Base-by-base conservation (phyloP, 805 yeast species). In the Saccharomycopsis lassenensis region DNA sequence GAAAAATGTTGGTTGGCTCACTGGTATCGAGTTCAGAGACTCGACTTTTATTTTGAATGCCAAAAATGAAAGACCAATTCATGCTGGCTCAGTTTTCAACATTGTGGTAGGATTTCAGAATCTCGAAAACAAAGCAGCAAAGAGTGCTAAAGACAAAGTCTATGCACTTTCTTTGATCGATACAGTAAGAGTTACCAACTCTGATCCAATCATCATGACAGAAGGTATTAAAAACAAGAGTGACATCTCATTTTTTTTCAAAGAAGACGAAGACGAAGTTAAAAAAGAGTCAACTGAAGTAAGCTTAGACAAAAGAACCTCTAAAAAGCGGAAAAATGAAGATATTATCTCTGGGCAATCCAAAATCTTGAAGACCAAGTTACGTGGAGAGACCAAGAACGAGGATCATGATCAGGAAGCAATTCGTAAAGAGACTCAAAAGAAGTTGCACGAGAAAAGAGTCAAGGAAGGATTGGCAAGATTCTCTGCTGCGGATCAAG, bases 11-110 rank as follows among this genome's bases (percentile, higher is more conserved):
- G 97, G 97, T 36, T 83, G 91, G 71, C 64, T 83, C 39, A 77
- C 83, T 39, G 97, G 97, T 41, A 69, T 89, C 43, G 95, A 85
- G 51, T 84, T 83, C 52, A 71, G 94, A 57, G 95, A 86, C 55
- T 67, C 87, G 1, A 62, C 77, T 2, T 73, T 82, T 45, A 65
- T 85, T 12, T 61, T 89, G 36, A 82, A 80, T 51, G 66, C 71
- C 18, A 86, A 82, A 50, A 80, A 74, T 54, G 81, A 77, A 26
- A 66, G 89, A 46, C 59, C 55, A 16, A 60, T 89, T 34, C 67
- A 67, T 40, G 79, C 76, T 41, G 89, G 87, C 28, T 77, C 84
- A 48, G 75, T 84, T 15, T 68, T 85, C 36, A 74, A 83, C 29
- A 58, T 89, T 40, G 74, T 83, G 2, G 59, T 87, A 43, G 95